phyloP scores from a whole-genome alignment of 1,284 basidiomycete species.

The Tilletia caries region DNA sequence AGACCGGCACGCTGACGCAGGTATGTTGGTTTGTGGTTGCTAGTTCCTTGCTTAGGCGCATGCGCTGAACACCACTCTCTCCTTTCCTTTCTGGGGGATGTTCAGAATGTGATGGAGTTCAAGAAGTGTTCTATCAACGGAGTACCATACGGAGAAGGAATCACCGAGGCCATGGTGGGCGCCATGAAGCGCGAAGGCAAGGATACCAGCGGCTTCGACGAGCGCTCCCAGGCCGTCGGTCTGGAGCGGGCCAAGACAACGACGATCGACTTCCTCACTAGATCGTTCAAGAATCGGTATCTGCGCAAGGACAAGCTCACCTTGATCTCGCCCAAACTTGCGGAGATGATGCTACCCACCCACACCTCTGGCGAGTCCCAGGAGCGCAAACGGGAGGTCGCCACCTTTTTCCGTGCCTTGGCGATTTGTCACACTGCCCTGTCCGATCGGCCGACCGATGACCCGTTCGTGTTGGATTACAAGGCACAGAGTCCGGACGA shows the following conservation, averaged over 20 bases:
- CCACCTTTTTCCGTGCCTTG: conserved; percentile 80
- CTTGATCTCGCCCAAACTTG: conserved; percentile 79
- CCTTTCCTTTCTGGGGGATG: conserved; percentile 65
- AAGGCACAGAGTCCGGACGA: conserved; percentile 96
- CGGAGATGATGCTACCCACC: conserved; percentile 68
- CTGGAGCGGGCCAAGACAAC: conserved; percentile 67
- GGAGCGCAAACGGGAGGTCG: conserved; percentile 61
- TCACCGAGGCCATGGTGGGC: conserved; percentile 92
- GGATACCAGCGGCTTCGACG: conserved; percentile 63
- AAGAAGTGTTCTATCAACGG: conserved; percentile 89
- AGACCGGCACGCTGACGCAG: conserved; percentile 56
- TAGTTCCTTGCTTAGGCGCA: background rate
- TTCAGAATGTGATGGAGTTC: conserved; percentile 90
- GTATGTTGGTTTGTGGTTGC: background rate
- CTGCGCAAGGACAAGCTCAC: conserved; percentile 77
- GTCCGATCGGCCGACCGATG: conserved; percentile 57
- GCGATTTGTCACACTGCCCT: conserved; percentile 89
- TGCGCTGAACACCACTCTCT: conserved; percentile 69
- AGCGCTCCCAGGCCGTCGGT: conserved; percentile 59
- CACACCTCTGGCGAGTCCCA: conserved; percentile 59
- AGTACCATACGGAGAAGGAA: conserved; percentile 79
- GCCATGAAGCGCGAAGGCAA: conserved; percentile 78
- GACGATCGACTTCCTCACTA: conserved; percentile 74
- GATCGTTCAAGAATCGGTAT: conserved; percentile 84
- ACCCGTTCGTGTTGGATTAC: conserved; percentile 75